phyloP scores from a whole-genome alignment of 768 basidiomycete species.

The Mycena capillaripes region DNA sequence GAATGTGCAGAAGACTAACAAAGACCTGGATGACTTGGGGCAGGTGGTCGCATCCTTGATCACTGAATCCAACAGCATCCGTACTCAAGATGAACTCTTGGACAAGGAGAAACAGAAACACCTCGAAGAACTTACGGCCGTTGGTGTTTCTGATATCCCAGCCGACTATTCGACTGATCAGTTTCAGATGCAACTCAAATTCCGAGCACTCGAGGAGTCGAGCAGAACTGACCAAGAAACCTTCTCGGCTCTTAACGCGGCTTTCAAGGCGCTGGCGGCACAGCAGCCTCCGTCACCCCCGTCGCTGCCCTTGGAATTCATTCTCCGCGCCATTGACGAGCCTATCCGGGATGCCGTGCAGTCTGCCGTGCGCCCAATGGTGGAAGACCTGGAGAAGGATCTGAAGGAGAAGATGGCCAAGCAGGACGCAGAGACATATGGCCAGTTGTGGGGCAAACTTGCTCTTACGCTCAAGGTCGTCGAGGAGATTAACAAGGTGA shows the following conservation, averaged over 20 bases:
- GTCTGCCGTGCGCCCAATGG: slow-evolving; percentile 26
- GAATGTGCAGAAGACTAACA: background rate
- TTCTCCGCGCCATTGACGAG: slow-evolving; percentile 28
- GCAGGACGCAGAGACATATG: slow-evolving; percentile 30
- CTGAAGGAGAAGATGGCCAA: slow-evolving; percentile 19
- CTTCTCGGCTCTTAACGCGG: slow-evolving; percentile 43
- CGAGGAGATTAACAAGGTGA: slow-evolving; percentile 24
- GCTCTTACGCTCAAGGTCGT: slow-evolving; percentile 31
- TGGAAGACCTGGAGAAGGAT: slow-evolving; percentile 15
- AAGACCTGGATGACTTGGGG: background rate
- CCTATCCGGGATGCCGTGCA: slow-evolving; percentile 31
- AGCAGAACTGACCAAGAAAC: slow-evolving; percentile 36
- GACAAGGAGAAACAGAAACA: background rate
- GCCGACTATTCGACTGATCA: background rate
- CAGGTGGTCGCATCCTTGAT: background rate
- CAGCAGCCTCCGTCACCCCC: slow-evolving; percentile 21
- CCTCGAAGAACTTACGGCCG: slow-evolving; percentile 18
- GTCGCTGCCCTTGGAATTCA: slow-evolving; percentile 24
- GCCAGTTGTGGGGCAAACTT: slow-evolving; percentile 29
- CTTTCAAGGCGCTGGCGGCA: slow-evolving; percentile 29
- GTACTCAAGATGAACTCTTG: background rate
- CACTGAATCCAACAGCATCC: background rate
- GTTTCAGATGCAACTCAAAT: slow-evolving; percentile 38
- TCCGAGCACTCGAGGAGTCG: slow-evolving; percentile 34
- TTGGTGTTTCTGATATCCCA: background rate